Conservation (phyloP, 345 rosid species). For the Hibiscus mutabilis region DNA sequence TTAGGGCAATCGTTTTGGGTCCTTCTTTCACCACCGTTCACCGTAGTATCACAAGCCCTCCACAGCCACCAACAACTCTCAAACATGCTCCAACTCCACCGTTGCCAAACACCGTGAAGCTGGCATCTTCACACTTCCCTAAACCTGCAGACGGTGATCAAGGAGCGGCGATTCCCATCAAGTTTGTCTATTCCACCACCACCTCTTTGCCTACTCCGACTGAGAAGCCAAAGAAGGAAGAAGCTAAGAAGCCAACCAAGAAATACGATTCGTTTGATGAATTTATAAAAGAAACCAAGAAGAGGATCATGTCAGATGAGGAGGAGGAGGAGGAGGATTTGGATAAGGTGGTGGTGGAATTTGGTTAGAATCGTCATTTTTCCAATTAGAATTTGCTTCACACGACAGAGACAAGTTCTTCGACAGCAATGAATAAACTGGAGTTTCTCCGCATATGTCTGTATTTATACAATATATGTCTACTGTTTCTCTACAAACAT, state of each 20-base stretch:
- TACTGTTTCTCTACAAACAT: too few species aligned
- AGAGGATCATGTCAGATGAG: slow-evolving; percentile 17
- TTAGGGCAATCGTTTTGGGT: slow-evolving; percentile 18
- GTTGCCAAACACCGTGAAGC: background rate
- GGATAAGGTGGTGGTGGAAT: background rate
- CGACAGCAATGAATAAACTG: background rate
- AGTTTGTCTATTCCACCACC: slow-evolving; percentile 12
- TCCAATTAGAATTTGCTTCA: background rate
- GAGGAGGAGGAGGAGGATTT: slow-evolving; percentile 4
- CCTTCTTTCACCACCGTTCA: slow-evolving; percentile 18
- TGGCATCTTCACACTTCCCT: background rate
- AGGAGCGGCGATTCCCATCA: slow-evolving; percentile 14
- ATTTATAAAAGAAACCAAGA: slow-evolving; percentile 23
- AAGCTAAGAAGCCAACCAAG: slow-evolving; percentile 6
- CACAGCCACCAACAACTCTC: background rate
- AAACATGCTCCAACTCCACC: slow-evolving; percentile 2
- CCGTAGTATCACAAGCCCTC: slow-evolving; percentile 8
- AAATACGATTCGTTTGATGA: slow-evolving; percentile 17
- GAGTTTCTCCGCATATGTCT: background rate
- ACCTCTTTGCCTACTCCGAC: background rate
- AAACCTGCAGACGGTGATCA: background rate
- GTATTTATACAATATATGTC: too few species aligned
- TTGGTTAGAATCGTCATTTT: slow-evolving; percentile 11
- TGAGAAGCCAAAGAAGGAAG: slow-evolving; percentile 6
- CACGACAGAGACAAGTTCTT: background rate